Percentiles rank a stretch among this genome's conserved stretches.
Evolutionary conservation across 73 alveolate genomes (phyloP).

Genomic region (Paramecium primaurelia): DNA sequence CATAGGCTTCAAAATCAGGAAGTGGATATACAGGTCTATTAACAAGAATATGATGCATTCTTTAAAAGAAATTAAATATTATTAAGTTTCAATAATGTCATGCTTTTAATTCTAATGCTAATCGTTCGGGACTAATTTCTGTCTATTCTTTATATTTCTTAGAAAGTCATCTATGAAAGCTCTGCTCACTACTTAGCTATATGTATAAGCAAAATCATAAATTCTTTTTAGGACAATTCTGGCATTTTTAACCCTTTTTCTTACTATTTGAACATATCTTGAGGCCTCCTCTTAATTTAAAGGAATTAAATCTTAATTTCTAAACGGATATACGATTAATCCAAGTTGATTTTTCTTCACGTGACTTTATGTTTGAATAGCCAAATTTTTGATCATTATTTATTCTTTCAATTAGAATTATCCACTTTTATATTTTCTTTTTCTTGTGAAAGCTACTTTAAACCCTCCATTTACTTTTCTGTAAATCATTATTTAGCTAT

Average conservation of each 20-base stretch:
- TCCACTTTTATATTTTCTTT: not conserved
- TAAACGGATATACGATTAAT: not conserved
- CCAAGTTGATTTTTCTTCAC: not conserved
- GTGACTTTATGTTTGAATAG: not conserved
- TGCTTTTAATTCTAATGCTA: not conserved
- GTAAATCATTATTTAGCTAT: not conserved
- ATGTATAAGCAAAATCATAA: not conserved
- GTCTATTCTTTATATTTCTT: not conserved
- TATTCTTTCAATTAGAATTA: not conserved
- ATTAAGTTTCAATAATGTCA: not conserved
- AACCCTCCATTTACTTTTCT: not conserved
- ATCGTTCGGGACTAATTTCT: not conserved
- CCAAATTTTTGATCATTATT: not conserved
- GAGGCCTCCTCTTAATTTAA: not conserved
- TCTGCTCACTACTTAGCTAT: not conserved
- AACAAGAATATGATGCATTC: not conserved
- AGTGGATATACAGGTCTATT: constrained; percentile 27
- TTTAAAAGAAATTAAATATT: not conserved
- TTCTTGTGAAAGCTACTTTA: not conserved
- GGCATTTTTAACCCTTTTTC: not conserved
- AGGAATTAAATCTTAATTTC: not conserved
- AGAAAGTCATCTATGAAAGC: not conserved
- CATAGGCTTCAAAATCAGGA: constrained; percentile 21
- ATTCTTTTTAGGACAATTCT: not conserved
- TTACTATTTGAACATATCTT: not conserved